Percentiles rank a stretch among this genome's conserved stretches.
These are phyloP conservation scores for Thraustochytrium striatum DNA, from an alignment of 352 stramenopile species.

Conservation along the genomic window DNA sequence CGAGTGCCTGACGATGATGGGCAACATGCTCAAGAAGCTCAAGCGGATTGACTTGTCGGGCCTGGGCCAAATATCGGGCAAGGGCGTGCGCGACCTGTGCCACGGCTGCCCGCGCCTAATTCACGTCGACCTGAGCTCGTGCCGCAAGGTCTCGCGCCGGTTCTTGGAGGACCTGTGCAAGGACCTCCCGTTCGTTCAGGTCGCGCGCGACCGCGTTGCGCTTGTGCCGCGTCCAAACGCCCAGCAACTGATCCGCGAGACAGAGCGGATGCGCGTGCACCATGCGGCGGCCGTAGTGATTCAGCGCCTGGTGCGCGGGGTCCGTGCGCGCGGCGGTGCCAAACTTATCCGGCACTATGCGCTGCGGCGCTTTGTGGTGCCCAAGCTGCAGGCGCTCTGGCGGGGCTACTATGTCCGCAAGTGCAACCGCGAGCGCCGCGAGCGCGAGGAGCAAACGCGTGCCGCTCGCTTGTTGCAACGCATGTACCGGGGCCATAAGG, in stretches of 20 bases:
- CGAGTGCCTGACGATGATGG: slow-evolving; percentile 61
- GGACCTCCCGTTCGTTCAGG: slow-evolving; percentile 74
- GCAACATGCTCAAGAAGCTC: slow-evolving; percentile 53
- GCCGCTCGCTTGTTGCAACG: slow-evolving; percentile 53
- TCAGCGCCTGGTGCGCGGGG: slow-evolving; percentile 73
- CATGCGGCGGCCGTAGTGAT: slow-evolving; percentile 64
- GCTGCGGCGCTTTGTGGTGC: slow-evolving; percentile 59
- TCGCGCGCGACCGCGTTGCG: slow-evolving; percentile 71
- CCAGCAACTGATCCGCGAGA: slow-evolving; percentile 64
- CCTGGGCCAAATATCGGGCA: slow-evolving; percentile 68
- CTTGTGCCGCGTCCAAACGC: slow-evolving; percentile 75
- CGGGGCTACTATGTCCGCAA: slow-evolving; percentile 70
- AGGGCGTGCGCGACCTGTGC: slow-evolving; percentile 59
- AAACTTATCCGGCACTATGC: slow-evolving; percentile 63
- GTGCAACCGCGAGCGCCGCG: slow-evolving; percentile 54
- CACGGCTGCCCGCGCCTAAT: slow-evolving; percentile 67
- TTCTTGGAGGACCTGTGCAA: slow-evolving; percentile 66
- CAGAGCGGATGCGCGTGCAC: slow-evolving; percentile 61
- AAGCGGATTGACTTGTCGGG: slow-evolving; percentile 63
- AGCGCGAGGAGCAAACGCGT: slow-evolving; percentile 45
- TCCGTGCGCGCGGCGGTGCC: slow-evolving; percentile 67
- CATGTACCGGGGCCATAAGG: slow-evolving; percentile 56
- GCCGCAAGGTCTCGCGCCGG: slow-evolving; percentile 63
- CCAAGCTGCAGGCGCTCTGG: slow-evolving; percentile 70
- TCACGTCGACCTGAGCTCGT: slow-evolving; percentile 75